A percentile compares a stretch with the other conserved stretches of the same genome.
These are phyloP conservation scores for Ploettnerulaceae sp. DNA, from an alignment of 2,329 filamentous ascomycete species.

Conservation along the genomic window DNA sequence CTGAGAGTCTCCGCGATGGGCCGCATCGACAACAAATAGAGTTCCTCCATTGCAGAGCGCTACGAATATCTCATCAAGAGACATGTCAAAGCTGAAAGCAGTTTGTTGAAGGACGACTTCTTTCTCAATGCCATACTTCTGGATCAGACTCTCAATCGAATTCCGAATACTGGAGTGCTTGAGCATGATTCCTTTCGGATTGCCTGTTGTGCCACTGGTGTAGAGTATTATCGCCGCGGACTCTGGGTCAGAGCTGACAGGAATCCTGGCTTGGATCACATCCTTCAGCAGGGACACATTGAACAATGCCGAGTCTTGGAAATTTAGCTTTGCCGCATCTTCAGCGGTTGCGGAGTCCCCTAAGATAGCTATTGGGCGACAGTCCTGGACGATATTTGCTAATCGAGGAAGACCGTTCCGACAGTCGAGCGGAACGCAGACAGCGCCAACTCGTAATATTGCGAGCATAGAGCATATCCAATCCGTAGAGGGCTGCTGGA, in stretches of 20 bases:
- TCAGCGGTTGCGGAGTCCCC: slow-evolving; percentile 11
- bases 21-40: slow-evolving; percentile 4
- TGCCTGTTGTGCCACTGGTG: background rate
- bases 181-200: background rate
- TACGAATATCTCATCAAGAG: slow-evolving; percentile 3
- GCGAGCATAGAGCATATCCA: slow-evolving; percentile 34
- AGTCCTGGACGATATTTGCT: slow-evolving; percentile 26
- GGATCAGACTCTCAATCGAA: background rate
- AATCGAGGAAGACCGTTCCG: slow-evolving; percentile 26
- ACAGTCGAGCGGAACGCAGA: slow-evolving; percentile 35
- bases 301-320: background rate
- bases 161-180: background rate
- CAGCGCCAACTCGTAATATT: slow-evolving; percentile 31
- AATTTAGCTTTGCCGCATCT: background rate
- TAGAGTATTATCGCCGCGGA: background rate
- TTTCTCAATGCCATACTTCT: background rate
- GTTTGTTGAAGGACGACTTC: slow-evolving; percentile 11
- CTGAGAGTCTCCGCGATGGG: slow-evolving; percentile 3
- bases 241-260: background rate
- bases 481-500: slow-evolving; percentile 15
- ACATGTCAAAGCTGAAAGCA: slow-evolving; percentile 12
- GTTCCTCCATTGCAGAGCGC: slow-evolving; percentile 10
- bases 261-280: slow-evolving; percentile 8
- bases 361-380: slow-evolving; percentile 32
- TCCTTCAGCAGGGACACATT: background rate